Evolutionary conservation across 345 rosid genomes (phyloP).

Genomic region (Luvunga scandens): DNA sequence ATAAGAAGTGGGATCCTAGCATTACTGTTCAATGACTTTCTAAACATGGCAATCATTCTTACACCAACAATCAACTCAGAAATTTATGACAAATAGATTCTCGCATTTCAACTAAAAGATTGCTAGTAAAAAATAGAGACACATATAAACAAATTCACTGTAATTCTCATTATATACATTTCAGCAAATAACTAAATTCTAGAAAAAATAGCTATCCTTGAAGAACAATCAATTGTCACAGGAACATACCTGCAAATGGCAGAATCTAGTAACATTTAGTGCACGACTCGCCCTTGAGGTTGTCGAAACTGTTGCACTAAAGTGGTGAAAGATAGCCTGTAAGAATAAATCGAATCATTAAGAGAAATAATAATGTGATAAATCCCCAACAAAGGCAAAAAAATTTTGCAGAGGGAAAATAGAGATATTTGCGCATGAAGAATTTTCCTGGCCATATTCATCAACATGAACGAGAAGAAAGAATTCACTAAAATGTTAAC

Average conservation of each 20-base stretch:
- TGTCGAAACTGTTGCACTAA: slow-evolving; percentile 15
- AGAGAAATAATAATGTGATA: neutral
- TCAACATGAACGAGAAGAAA: too few relatives aligned
- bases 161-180: neutral
- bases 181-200: neutral
- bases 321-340: slow-evolving; percentile 29
- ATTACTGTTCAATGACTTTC: neutral
- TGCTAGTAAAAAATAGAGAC: neutral
- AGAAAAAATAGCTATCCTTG: neutral
- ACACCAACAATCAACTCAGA: neutral
- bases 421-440: too few relatives aligned
- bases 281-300: slow-evolving; percentile 16
- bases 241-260: slow-evolving; percentile 31
- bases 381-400: neutral
- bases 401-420: too few relatives aligned
- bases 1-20: neutral
- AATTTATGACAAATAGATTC: neutral
- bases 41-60: neutral
- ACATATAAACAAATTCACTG: neutral
- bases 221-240: slow-evolving; percentile 15
- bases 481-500: neutral
- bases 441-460: neutral
- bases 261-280: slow-evolving; percentile 9
- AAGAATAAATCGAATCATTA: neutral
- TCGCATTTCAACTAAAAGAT: neutral